Evolutionary conservation across 352 stramenopile species (phyloP), one percentile per base, ranked within the genome.

Genomic region (Bremia lactucae): DNA sequence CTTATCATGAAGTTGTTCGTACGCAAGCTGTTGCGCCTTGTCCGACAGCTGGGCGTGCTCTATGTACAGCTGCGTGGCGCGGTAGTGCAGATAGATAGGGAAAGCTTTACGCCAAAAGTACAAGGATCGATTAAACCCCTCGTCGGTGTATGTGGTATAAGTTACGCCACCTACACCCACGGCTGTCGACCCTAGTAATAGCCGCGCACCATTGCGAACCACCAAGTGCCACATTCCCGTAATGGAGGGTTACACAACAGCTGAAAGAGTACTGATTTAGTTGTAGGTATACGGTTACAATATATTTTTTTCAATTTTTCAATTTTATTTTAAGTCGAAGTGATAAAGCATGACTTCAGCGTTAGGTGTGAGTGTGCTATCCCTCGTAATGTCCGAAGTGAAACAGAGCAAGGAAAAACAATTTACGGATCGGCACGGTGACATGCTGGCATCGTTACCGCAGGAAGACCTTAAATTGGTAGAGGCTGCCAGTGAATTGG

Each of bases 81-180:
- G 72, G 58, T 93, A 93, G 50, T 90, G 73, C 25, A 83, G 34
- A 52, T 93, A 93, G 51, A 89, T 87, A 28, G 81, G 81, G 58
- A 93, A 87, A 8, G 76, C 81, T 50, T 88, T 86, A 48, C 77
- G 72, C 73, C 79, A 93, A 52, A 93, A 93, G 63, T 83, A 87
- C 2, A 89, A 49, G 11, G 76, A 89, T 4, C 81, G 72, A 16
- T 59, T 54, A 53, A 93, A 88, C 28, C 81, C 81, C 42, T 93
- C 81, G 46, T 93, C 78, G 14, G 59, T 68, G 19, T 87, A 59
- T 13, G 70, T 54, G 14, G 78, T 61, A 52, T 78, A 78, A 28
- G 73, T 63, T 7, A 83, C 59, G 35, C 69, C 69, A 6, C 63
- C 59, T 1, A 62, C 48, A 14, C 68, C 62, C 6, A 56, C 59